These are phyloP conservation scores for Boletus smithii DNA, from an alignment of 1,284 basidiomycete species.

Conservation along the genomic window DNA sequence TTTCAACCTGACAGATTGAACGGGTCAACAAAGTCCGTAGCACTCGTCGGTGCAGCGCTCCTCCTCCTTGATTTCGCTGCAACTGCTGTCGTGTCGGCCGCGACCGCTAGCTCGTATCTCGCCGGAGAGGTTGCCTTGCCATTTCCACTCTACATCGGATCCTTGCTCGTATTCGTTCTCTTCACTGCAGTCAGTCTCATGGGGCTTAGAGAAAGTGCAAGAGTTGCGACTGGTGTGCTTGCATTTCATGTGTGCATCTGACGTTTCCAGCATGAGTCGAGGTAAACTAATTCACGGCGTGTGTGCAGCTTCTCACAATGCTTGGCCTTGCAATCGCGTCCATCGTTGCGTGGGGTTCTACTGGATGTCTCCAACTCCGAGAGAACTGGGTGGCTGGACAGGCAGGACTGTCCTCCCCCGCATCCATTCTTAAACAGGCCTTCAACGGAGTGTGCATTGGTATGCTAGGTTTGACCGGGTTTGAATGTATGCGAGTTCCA, in stretches of 20 bases:
- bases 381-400: constrained; percentile 53
- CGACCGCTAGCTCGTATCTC: constrained; percentile 66
- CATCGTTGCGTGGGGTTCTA: constrained; percentile 48
- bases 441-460: constrained; percentile 66
- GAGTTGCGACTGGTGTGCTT: constrained; percentile 54
- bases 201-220: constrained; percentile 60
- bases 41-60: constrained; percentile 57
- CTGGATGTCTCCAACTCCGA: constrained; percentile 46
- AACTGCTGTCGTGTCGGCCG: constrained; percentile 66
- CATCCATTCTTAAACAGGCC: constrained; percentile 42
- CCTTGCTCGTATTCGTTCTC: constrained; percentile 47
- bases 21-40: constrained; percentile 56
- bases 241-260: constrained; percentile 50
- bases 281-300: constrained; percentile 6
- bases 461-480: constrained; percentile 67
- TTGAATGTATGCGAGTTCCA: constrained; percentile 49
- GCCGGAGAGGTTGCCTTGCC: constrained; percentile 54
- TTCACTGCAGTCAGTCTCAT: constrained; percentile 55
- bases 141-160: constrained; percentile 49
- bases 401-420: constrained; percentile 22
- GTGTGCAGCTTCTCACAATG: constrained; percentile 52
- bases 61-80: constrained; percentile 64
- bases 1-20: constrained; percentile 44
- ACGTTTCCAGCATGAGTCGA: neutral
- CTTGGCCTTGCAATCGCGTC: constrained; percentile 47